Percentiles rank a stretch among this genome's conserved stretches.
phyloP scores from a whole-genome alignment of 1,284 basidiomycete species.

The Cryptococcus maquisensis region DNA sequence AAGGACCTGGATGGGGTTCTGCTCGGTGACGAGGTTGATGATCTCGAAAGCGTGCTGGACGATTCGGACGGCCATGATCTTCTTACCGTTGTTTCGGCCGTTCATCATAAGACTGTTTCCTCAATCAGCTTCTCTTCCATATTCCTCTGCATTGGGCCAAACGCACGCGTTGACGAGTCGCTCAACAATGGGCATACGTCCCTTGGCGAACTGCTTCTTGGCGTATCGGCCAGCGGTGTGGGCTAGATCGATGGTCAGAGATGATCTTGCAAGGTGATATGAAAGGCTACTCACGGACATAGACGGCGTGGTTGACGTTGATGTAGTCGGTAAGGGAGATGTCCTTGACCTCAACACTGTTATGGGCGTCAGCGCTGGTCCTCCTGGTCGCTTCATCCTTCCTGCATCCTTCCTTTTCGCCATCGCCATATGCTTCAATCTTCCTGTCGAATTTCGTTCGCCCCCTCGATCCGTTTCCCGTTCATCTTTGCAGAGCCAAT shows the following conservation, averaged over 20 bases:
- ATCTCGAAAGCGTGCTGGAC: conserved; percentile 99
- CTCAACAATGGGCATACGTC: conserved; percentile 99
- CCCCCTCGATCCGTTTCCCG: neutral
- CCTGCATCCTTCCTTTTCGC: neutral
- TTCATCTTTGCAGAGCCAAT: neutral
- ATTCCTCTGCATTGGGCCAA: neutral
- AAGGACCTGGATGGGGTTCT: conserved; percentile 96
- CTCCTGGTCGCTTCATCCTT: neutral
- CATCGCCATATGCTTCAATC: neutral
- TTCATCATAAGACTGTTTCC: conserved; percentile 90
- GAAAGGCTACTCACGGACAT: conserved; percentile 58
- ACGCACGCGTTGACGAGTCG: conserved; percentile 93
- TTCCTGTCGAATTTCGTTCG: neutral
- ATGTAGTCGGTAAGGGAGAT: conserved; percentile 99
- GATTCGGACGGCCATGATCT: conserved; percentile 98
- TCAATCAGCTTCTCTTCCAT: neutral
- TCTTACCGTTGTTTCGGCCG: conserved; percentile 99
- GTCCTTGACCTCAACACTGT: conserved; percentile 96
- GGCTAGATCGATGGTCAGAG: conserved; percentile 45
- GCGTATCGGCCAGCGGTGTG: conserved; percentile 99
- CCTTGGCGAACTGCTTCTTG: conserved; percentile 99
- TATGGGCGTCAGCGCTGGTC: conserved; percentile 10
- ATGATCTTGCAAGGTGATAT: conserved; percentile 2
- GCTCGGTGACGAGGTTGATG: conserved; percentile 99
- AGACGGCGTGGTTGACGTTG: conserved; percentile 97